Base-by-base conservation (phyloP, 108 stramenopile species). In the Chaetoceros muelleri region DNA sequence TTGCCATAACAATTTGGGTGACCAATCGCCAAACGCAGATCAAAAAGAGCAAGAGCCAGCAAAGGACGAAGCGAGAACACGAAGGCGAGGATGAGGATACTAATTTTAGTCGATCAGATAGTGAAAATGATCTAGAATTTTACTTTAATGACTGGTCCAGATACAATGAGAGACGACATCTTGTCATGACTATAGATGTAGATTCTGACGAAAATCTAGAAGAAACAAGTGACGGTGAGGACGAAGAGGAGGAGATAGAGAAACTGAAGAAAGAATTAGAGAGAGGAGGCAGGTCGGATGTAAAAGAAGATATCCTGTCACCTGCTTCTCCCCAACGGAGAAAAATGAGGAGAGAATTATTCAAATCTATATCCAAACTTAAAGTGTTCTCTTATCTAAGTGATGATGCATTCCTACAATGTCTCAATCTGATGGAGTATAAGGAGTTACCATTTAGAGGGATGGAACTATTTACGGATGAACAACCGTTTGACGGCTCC, bases 361-460 rank as follows among this genome's bases (percentile, higher is more conserved):
- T 40, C 34, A 40, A 40, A 40, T 40, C 34, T 27, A 59, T 61
- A 30, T 61, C 62, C 18, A 65, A 70, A 64, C 58, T 77, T 26
- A 53, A 69, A 58, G 63, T 77, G 10, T 63, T 78, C 34, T 62
- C 64, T 18, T 80, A 75, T 57, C 58, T 80, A 18, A 66, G 61
- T 27, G 62, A 62, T 30, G 71, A 72, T 18, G 78, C 78, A 27
- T 46, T 70, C 10, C 40, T 20, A 48, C 52, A 62, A 17, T 69
- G 71, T 29, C 20, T 71, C 13, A 34, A 64, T 2, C 54, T 67
- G 10, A 55, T 70, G 0, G 67, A 74, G 52, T 65, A 72, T 60
- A 57, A 72, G 2, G 60, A 40, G 5, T 40, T 40, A 74, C 30
- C 31, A 65, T n/a, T 48, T 49, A 27, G 8, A 44, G 26, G 44